Base-by-base conservation (phyloP, 2,329 filamentous ascomycete species). In the Stachybotrys chlorohalonatus region DNA sequence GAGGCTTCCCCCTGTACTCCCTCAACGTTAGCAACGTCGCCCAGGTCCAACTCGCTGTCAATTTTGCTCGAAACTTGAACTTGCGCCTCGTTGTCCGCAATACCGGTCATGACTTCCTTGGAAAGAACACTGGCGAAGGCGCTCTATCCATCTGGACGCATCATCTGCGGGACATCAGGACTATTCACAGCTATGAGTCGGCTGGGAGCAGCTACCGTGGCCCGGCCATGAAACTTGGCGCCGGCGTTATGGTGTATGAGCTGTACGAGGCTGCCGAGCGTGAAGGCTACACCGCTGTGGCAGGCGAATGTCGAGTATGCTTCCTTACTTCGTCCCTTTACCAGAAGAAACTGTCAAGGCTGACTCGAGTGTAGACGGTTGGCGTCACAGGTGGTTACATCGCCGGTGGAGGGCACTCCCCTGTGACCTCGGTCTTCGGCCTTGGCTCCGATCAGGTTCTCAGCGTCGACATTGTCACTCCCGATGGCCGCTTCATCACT, bases 91-190 rank as follows among this genome's bases (percentile, higher is more conserved):
- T 77, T 6, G 67, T 79, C 54, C 78, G 64, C 53, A 68, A 79
- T 64, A 80, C 75, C 0, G 76, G 76, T 39, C 77, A 79, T 58
- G 75, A 77, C 57, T 78, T 75, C 60, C 66, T 69, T 5, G 84
- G 82, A 39, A 79, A 79, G 53, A 81, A 78, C 1, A 80, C 80
- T 0, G 84, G 83, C n/a, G 77, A 76, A 24, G 83, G 83, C 1
- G 73, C 78, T 0, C 64, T 84, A 4, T 73, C 75, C 5, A 69
- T 85, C 52, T 84, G 82, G 75, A 83, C 76, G 8, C 80, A 83
- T 55, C 66, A 74, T 56, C 73, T 84, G 53, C 77, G 81, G 61
- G 67, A 73, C 24, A 64, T 66, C 32, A 49, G 66, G 51, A 53
- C 63, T 31, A 52, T 66, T 31, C 31, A 60, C 13, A 56, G 60